Base-by-base conservation (phyloP, 345 rosid genomes). In the Microthlaspi erraticum region DNA sequence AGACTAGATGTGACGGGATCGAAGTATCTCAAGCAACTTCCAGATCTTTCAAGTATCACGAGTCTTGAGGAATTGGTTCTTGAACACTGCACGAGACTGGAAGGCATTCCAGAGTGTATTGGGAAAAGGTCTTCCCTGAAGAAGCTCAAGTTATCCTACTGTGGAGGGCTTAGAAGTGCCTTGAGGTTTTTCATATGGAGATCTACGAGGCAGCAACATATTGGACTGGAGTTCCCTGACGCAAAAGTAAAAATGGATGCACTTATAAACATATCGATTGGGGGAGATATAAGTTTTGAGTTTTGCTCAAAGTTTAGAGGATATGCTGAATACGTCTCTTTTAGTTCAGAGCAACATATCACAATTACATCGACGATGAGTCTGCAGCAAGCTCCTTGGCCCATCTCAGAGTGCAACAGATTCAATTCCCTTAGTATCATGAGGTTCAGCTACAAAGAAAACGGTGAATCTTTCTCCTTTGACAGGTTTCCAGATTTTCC, bases 1-100 rank as follows among this genome's bases (percentile, higher is more conserved):
- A 70, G 17, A 60, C 32, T 70, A 12, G 74, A 70, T 70, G 18
- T 70, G 38, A 49, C 60, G 2, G 75, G 68, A 3, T 71, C 68
- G 41, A 51, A 29, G 61, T 19, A 61, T 9, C 61, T 71, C 53
- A 39, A 19, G 5, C 6, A 3, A 13, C 42, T 71, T 52, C 54
- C 62, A 29, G 5, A 8, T 13, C 43, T 51, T 39, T 29, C 54
- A 31, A 0, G 5, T 49, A 0, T 20, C 39, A n/a, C 1, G 16
- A 37, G 1, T 4, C 74, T 57, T 49, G 74, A 70, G 6, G 66
- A 59, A 16, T 23, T 70, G 65, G 8, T 23, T 8, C 0, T 58
- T 10, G 48, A 68, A 68, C 48, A 48, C 0, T 59, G 66, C 41
- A 38, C 8, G 1, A 16, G 26, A 19, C 37, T 69, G 0, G 9